Evolutionary conservation across 768 basidiomycete genomes (phyloP).

Genomic region (Leccinum fibrillosum): DNA sequence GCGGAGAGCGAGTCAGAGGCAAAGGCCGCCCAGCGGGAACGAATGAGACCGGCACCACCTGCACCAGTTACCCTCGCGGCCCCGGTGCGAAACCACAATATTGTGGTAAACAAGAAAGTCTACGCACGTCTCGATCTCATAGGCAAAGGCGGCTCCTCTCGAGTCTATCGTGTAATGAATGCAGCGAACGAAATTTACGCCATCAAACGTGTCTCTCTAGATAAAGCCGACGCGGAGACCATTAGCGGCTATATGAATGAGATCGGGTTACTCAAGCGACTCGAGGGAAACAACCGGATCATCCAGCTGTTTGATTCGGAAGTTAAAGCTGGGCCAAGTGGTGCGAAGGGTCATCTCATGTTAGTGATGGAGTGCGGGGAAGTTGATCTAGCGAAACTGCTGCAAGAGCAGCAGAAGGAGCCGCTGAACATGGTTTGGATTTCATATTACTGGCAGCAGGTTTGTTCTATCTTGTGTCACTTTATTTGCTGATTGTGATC

Average conservation of each 20-base stretch:
- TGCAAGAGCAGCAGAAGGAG: slow-evolving; percentile 82
- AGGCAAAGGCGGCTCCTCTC: slow-evolving; percentile 93
- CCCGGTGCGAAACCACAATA: slow-evolving; percentile 40
- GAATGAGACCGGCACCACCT: slow-evolving; percentile 34
- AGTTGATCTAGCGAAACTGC: slow-evolving; percentile 79
- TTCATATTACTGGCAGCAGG: slow-evolving; percentile 97
- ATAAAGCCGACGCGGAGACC: slow-evolving; percentile 85
- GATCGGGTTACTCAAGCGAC: slow-evolving; percentile 86
- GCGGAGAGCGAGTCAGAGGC: slow-evolving; percentile 35
- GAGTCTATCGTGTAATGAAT: slow-evolving; percentile 89
- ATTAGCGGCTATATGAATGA: slow-evolving; percentile 95
- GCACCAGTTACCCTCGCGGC: slow-evolving; percentile 17
- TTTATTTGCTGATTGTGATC: neutral
- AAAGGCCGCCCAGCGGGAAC: slow-evolving; percentile 26
- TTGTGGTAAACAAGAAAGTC: slow-evolving; percentile 60
- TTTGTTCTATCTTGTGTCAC: slow-evolving; percentile 30
- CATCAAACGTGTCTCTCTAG: slow-evolving; percentile 88
- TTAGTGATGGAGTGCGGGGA: slow-evolving; percentile 98
- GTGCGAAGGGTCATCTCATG: slow-evolving; percentile 70
- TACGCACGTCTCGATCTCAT: slow-evolving; percentile 88
- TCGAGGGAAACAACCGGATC: slow-evolving; percentile 91
- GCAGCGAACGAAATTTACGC: slow-evolving; percentile 77
- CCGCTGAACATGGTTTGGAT: slow-evolving; percentile 92
- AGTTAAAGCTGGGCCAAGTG: slow-evolving; percentile 60
- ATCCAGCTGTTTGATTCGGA: slow-evolving; percentile 92